Conservation (phyloP, 768 basidiomycete species). For the Termitomyces sp. region DNA sequence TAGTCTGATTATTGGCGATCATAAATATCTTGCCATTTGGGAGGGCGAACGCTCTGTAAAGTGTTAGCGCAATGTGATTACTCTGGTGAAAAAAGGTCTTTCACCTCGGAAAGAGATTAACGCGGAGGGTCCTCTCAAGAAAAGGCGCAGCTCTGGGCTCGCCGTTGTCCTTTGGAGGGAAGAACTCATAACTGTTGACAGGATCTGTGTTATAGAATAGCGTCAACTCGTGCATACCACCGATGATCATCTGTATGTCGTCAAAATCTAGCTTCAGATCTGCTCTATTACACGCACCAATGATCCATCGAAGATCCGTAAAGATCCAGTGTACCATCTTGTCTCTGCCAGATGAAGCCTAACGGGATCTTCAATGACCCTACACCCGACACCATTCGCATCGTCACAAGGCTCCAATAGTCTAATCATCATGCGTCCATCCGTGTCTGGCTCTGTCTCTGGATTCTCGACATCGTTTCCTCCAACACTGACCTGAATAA, state of each 20-base stretch:
- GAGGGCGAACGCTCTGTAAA: too few species aligned
- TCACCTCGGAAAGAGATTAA: constrained; percentile 22
- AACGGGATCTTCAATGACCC: constrained; percentile 34
- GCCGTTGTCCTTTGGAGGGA: constrained; percentile 32
- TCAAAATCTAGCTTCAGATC: neutral
- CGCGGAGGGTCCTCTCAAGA: constrained; percentile 20
- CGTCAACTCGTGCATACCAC: constrained; percentile 29
- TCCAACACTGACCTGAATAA: constrained; percentile 30
- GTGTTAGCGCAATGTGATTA: neutral
- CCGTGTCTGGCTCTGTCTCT: constrained; percentile 19
- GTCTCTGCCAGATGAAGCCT: constrained; percentile 32
- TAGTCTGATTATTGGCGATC: too few species aligned
- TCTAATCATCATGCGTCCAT: constrained; percentile 39
- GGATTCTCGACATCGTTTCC: constrained; percentile 28
- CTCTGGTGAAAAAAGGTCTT: neutral
- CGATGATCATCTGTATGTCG: constrained; percentile 28
- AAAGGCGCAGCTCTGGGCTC: constrained; percentile 4
- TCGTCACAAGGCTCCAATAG: too few species aligned
- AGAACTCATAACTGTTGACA: constrained; percentile 49
- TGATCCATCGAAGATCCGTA: constrained; percentile 32
- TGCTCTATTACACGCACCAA: constrained; percentile 17
- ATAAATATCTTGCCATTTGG: too few species aligned
- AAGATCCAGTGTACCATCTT: constrained; percentile 42
- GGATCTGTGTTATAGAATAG: constrained; percentile 43
- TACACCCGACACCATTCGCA: too few species aligned